These are phyloP conservation scores for Helianthus annuus DNA, from an alignment of 129 eudicot species.

Conservation along the genomic window HanXRQr2.0-SUNRISE NC_035443.2:162096789-162097288, in stretches of 20 bases:
- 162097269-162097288: conserved; percentile 32
- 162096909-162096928: conserved; percentile 22
- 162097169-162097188: conserved; percentile 70
- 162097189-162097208: conserved; percentile 57
- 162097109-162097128: conserved; percentile 71
- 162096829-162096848: not conserved
- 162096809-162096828: too few relatives aligned
- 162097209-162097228: conserved; percentile 22
- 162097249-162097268: conserved; percentile 40
- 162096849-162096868: not conserved
- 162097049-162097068: too few relatives aligned
- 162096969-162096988: conserved; percentile 17
- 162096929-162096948: conserved; percentile 12
- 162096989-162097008: conserved; percentile 20
- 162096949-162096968: conserved; percentile 17
- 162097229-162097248: conserved; percentile 16
- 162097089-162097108: too few relatives aligned
- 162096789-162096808: too few relatives aligned
- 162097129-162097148: conserved; percentile 75
- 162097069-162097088: too few relatives aligned
- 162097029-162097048: too few relatives aligned
- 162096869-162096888: too few relatives aligned
- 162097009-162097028: too few relatives aligned
- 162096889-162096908: not conserved
- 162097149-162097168: conserved; percentile 57